Evolutionary conservation across 331 rosid genomes (phyloP).

Genomic region (Acacia concinna): DNA sequence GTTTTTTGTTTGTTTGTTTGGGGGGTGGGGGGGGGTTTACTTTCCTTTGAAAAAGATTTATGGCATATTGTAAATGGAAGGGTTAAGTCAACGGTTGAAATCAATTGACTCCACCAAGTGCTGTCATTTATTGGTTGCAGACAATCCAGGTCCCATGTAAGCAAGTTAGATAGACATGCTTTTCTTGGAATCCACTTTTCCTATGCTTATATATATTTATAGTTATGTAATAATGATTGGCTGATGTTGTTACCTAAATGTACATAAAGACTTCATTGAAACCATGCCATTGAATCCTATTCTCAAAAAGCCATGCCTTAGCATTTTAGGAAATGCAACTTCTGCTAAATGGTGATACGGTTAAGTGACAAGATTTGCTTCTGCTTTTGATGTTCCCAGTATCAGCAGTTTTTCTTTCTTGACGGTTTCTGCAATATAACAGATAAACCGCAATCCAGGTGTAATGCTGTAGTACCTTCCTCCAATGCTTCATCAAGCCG

Average conservation of each 20-base stretch:
- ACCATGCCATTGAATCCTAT: background rate
- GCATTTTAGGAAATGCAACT: background rate
- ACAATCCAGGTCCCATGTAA: background rate
- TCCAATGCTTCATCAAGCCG: conserved; percentile 49
- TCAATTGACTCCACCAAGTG: background rate
- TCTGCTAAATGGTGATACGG: background rate
- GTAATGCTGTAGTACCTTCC: conserved; percentile 42
- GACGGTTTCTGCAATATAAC: conserved; percentile 49
- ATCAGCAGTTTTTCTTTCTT: conserved; percentile 28
- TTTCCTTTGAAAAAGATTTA: background rate
- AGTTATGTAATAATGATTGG: background rate
- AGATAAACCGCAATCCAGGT: conserved; percentile 59
- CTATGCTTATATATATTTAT: background rate
- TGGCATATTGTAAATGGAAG: background rate
- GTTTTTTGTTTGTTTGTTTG: too few species aligned
- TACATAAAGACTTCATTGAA: background rate
- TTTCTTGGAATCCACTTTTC: background rate
- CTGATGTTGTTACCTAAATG: background rate
- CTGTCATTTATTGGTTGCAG: too few species aligned
- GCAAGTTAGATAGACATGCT: background rate
- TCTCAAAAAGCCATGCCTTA: background rate
- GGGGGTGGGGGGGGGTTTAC: background rate
- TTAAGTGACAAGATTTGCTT: background rate
- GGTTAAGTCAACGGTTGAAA: background rate
- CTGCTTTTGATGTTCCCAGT: background rate